Percentiles rank a stretch among this genome's conserved stretches.
These are phyloP conservation scores for Exserohilum turcica DNA, from an alignment of 2,329 filamentous ascomycete species.

Conservation along the genomic window DNA sequence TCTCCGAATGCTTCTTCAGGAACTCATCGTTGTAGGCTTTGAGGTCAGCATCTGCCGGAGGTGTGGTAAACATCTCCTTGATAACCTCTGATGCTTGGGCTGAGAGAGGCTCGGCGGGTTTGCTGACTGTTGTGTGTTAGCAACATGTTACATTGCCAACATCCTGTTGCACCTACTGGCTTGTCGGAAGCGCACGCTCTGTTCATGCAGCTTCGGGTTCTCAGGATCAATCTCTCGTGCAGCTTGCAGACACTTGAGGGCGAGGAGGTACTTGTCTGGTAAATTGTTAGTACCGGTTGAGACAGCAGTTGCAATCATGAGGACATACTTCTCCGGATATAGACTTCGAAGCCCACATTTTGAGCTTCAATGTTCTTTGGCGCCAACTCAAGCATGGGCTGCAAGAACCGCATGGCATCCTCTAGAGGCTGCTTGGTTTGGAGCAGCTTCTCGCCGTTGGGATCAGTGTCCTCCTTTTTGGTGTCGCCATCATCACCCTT, in stretches of 20 bases:
- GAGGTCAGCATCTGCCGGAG: conserved; percentile 62
- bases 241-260: conserved; percentile 81
- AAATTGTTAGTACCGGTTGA: conserved; percentile 2
- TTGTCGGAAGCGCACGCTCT: conserved; percentile 71
- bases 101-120: conserved; percentile 59
- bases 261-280: conserved; percentile 83
- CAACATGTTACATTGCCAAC: not conserved
- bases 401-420: conserved; percentile 85
- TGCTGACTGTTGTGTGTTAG: conserved; percentile 32
- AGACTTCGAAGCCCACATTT: conserved; percentile 86
- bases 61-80: conserved; percentile 67
- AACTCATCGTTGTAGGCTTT: conserved; percentile 70
- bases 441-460: conserved; percentile 77
- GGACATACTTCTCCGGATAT: conserved; percentile 76
- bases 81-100: conserved; percentile 72
- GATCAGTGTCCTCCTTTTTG: conserved; percentile 91
- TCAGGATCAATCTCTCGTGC: conserved; percentile 70
- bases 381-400: conserved; percentile 79
- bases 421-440: conserved; percentile 81
- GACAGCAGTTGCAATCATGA: not conserved
- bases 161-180: conserved; percentile 46
- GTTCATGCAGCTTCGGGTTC: conserved; percentile 75
- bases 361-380: conserved; percentile 82
- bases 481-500: conserved; percentile 65
- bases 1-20: conserved; percentile 65